Percentiles rank a stretch among this genome's conserved stretches.
phyloP scores from a whole-genome alignment of 805 yeast species.

The Ogataea dorogensis region DNA sequence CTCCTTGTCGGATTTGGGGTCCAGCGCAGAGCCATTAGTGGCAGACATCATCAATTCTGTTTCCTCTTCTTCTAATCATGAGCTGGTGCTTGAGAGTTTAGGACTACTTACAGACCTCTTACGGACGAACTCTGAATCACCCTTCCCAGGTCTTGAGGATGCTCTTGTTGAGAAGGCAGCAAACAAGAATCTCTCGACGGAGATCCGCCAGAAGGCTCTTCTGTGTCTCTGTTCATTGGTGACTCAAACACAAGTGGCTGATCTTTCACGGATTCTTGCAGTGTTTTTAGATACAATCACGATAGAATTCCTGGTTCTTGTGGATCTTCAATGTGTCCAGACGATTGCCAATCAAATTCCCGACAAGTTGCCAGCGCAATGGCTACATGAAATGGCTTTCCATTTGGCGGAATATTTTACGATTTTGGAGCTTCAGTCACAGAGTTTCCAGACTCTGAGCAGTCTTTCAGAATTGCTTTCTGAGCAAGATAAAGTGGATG shows the following conservation, averaged over 20 bases:
- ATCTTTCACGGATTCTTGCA: conserved; percentile 9
- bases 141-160: conserved; percentile 12
- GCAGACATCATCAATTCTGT: conserved; percentile 23
- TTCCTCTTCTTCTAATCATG: conserved; percentile 29
- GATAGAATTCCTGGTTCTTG: conserved; percentile 29
- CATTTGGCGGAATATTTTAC: conserved; percentile 21
- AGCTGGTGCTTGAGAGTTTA: conserved; percentile 31
- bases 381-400: conserved; percentile 23
- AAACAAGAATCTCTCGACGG: conserved; percentile 34
- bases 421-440: conserved; percentile 21
- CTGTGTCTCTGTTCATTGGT: conserved; percentile 21
- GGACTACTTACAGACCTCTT: conserved; percentile 24
- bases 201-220: conserved; percentile 32
- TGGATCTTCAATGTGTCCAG: conserved; percentile 23
- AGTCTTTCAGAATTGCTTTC: conserved; percentile 15
- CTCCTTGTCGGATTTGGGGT: conserved; percentile 32
- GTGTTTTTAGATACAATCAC: conserved; percentile 27
- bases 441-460: conserved; percentile 20
- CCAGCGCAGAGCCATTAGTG: conserved; percentile 25
- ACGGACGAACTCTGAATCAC: conserved; percentile 2
- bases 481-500: conserved; percentile 7
- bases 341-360: conserved; percentile 15
- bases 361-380: conserved; percentile 12
- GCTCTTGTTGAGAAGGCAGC: conserved; percentile 25
- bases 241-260: conserved; percentile 14